Evolutionary conservation across 2,329 filamentous ascomycete species (phyloP).

Genomic region (Orbilia oligospora): DNA sequence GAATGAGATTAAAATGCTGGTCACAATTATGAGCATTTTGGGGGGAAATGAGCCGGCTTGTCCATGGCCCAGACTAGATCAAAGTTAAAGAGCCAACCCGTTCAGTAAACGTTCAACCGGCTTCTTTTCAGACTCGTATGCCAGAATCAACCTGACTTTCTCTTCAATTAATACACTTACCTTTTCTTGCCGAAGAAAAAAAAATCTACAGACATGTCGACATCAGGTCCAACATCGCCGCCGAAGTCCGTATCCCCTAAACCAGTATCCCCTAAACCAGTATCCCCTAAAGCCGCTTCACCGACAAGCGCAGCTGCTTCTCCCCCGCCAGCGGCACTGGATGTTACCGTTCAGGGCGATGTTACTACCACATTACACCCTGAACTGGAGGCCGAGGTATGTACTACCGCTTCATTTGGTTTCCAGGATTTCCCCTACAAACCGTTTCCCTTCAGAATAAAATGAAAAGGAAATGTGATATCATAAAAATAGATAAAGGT

Average conservation of each 20-base stretch:
- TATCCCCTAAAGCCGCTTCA: slow-evolving; percentile 8
- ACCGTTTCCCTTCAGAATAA: background rate
- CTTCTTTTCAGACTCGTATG: background rate
- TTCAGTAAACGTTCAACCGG: slow-evolving; percentile 13
- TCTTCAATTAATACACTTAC: slow-evolving; percentile 11
- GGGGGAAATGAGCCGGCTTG: slow-evolving; percentile 4
- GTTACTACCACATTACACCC: slow-evolving; percentile 41
- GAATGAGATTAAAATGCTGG: background rate
- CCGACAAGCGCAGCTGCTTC: slow-evolving; percentile 13
- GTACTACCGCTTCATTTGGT: background rate
- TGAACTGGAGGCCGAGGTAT: slow-evolving; percentile 39
- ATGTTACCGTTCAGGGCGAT: slow-evolving; percentile 17
- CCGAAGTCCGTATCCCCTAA: slow-evolving; percentile 10
- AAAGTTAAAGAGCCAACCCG: background rate
- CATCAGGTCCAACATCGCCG: slow-evolving; percentile 24
- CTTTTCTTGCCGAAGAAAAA: background rate
- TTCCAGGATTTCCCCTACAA: background rate
- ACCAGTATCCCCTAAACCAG: background rate
- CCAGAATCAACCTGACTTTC: slow-evolving; percentile 11
- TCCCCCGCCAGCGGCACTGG: slow-evolving; percentile 3
- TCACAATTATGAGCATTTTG: slow-evolving; percentile 5
- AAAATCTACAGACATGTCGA: slow-evolving; percentile 13
- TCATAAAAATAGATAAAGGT: background rate
- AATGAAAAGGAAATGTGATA: background rate
- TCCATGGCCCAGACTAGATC: background rate